These are phyloP conservation scores for Linum usitatissimum DNA, from an alignment of 345 rosid species.

Conservation along the genomic window DNA sequence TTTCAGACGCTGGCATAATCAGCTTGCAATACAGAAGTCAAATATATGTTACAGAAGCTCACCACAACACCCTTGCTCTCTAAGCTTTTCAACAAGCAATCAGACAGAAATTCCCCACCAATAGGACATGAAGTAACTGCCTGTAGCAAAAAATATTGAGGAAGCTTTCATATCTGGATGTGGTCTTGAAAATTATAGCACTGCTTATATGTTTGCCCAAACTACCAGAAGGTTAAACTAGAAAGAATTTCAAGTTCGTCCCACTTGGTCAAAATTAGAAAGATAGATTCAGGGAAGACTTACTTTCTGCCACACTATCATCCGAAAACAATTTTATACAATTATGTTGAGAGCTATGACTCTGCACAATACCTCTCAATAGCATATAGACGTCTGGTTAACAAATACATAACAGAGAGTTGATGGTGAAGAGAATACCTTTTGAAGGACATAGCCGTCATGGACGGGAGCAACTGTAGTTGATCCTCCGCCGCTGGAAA, in stretches of 20 bases:
- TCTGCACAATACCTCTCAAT: not conserved
- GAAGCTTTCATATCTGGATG: not conserved
- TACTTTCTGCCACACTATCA: not conserved
- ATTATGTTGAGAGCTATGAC: not conserved
- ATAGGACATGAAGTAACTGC: constrained; percentile 73
- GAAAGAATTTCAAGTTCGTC: not conserved
- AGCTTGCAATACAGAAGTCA: constrained; percentile 7
- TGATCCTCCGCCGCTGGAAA: constrained; percentile 94
- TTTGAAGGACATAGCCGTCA: constrained; percentile 97
- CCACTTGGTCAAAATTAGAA: not conserved
- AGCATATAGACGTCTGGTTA: not conserved
- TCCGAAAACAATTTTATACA: too few species aligned
- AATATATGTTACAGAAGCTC: constrained; percentile 21
- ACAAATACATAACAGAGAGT: not conserved
- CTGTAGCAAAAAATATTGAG: constrained; percentile 18
- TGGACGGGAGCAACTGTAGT: constrained; percentile 92
- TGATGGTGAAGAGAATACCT: constrained; percentile 33
- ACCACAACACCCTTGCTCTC: constrained; percentile 89
- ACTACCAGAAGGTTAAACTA: not conserved
- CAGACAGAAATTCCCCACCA: constrained; percentile 92
- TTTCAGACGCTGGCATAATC: not conserved
- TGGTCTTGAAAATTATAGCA: not conserved
- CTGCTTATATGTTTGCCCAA: not conserved
- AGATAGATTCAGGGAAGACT: not conserved
- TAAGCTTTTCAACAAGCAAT: constrained; percentile 92